These are phyloP conservation scores for Monilinia aucupariae DNA, from an alignment of 2,329 filamentous ascomycete species.

Conservation along the genomic window DNA sequence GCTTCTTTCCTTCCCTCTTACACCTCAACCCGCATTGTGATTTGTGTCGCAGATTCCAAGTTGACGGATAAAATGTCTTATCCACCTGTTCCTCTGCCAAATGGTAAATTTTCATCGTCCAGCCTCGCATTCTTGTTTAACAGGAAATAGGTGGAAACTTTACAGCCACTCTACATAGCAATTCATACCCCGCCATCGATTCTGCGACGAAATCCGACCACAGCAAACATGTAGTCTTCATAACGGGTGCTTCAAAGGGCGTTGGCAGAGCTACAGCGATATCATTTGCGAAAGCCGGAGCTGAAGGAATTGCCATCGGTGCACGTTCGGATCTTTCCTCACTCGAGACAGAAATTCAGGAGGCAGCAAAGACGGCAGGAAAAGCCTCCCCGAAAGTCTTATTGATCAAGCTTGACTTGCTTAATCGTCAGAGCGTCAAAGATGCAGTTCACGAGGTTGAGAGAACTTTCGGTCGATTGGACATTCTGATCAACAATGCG, in stretches of 20 bases:
- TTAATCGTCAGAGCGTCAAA: conserved; percentile 17
- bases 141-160: conserved; percentile 3
- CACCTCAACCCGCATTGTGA: neutral
- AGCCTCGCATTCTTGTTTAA: neutral
- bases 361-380: conserved; percentile 22
- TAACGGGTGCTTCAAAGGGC: conserved; percentile 28
- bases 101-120: neutral
- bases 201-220: conserved; percentile 31
- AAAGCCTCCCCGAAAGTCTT: conserved; percentile 24
- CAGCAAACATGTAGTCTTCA: conserved; percentile 23
- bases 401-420: conserved; percentile 23
- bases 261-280: conserved; percentile 25
- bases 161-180: conserved; percentile 33
- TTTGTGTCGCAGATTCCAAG: neutral
- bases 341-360: conserved; percentile 22
- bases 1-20: neutral
- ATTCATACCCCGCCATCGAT: conserved; percentile 51
- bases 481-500: conserved; percentile 30
- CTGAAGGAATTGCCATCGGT: conserved; percentile 23
- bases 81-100: conserved; percentile 11
- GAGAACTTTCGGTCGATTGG: conserved; percentile 24
- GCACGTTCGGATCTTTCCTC: conserved; percentile 22
- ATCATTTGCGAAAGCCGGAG: conserved; percentile 27
- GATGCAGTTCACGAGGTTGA: conserved; percentile 19
- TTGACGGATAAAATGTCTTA: neutral